These are phyloP conservation scores for Sporothrix dimorphospora DNA, from an alignment of 2,329 filamentous ascomycete species.

Conservation along the genomic window DNA sequence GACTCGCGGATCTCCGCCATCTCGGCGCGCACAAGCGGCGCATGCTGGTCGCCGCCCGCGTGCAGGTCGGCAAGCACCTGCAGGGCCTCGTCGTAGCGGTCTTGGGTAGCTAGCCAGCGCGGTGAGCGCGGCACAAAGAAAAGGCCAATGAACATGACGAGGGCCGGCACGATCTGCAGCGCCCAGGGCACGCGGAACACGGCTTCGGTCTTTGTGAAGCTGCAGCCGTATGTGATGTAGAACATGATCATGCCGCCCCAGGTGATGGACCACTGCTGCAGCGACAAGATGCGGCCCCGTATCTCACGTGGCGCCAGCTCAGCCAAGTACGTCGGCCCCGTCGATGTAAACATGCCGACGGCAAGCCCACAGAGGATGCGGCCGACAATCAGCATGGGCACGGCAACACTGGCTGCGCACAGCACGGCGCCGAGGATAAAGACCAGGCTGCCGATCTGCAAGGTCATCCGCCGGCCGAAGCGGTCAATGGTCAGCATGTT, in stretches of 20 bases:
- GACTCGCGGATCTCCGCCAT: slow-evolving; percentile 73
- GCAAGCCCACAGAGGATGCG: background rate
- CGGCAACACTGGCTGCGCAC: background rate
- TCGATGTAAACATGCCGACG: background rate
- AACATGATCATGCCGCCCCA: background rate
- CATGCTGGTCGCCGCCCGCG: slow-evolving; percentile 65
- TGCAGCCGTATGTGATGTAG: background rate
- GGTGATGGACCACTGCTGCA: background rate
- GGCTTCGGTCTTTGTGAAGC: slow-evolving; percentile 33
- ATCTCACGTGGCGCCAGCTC: background rate
- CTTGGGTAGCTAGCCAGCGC: slow-evolving; percentile 55
- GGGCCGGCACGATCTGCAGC: slow-evolving; percentile 51
- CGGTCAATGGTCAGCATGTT: background rate
- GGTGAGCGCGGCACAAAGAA: slow-evolving; percentile 53
- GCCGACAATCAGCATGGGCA: background rate
- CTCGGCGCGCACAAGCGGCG: slow-evolving; percentile 68
- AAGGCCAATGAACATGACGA: slow-evolving; percentile 48
- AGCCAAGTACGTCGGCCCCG: background rate
- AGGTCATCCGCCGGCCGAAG: background rate
- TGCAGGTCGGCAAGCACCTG: slow-evolving; percentile 60
- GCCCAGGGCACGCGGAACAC: slow-evolving; percentile 58
- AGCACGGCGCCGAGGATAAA: background rate
- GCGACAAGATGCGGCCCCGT: background rate
- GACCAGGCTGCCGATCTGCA: background rate
- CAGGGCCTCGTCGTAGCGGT: slow-evolving; percentile 51